These are phyloP conservation scores for Lithospermum erythrorhizon DNA, from an alignment of 257 asterid species.

Conservation along the genomic window DNA sequence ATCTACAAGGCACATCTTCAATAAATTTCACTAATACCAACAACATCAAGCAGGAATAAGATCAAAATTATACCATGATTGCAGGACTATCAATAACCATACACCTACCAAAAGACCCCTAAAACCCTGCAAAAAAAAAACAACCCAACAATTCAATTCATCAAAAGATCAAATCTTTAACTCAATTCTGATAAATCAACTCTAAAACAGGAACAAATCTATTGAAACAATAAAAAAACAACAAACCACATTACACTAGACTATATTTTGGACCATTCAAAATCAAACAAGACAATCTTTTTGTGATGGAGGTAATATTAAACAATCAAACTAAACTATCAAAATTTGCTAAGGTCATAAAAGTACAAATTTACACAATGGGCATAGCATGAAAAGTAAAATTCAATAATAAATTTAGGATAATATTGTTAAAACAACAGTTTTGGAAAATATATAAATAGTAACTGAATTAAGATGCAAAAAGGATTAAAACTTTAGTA, in stretches of 20 bases:
- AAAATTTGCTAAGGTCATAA: too few relatives aligned
- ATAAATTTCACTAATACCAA: neutral
- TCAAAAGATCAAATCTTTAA: neutral
- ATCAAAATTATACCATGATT: conserved; percentile 14
- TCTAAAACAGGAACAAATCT: neutral
- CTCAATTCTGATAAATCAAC: neutral
- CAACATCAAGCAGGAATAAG: neutral
- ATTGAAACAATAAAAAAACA: neutral
- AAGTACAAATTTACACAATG: too few relatives aligned
- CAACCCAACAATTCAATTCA: neutral
- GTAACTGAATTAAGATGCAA: too few relatives aligned
- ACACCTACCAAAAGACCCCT: conserved; percentile 8
- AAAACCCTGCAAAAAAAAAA: conserved; percentile 7
- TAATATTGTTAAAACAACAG: too few relatives aligned
- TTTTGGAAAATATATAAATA: too few relatives aligned
- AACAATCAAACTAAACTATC: too few relatives aligned
- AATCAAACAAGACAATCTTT: too few relatives aligned
- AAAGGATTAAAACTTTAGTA: too few relatives aligned
- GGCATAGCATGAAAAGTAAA: too few relatives aligned
- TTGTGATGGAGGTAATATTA: too few relatives aligned
- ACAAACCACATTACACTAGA: neutral
- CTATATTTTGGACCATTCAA: too few relatives aligned
- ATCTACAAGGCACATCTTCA: neutral
- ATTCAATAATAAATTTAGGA: too few relatives aligned
- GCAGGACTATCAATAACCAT: conserved; percentile 4